Conservation (phyloP, 805 yeast species). For the Nakazawaea holstii region DNA sequence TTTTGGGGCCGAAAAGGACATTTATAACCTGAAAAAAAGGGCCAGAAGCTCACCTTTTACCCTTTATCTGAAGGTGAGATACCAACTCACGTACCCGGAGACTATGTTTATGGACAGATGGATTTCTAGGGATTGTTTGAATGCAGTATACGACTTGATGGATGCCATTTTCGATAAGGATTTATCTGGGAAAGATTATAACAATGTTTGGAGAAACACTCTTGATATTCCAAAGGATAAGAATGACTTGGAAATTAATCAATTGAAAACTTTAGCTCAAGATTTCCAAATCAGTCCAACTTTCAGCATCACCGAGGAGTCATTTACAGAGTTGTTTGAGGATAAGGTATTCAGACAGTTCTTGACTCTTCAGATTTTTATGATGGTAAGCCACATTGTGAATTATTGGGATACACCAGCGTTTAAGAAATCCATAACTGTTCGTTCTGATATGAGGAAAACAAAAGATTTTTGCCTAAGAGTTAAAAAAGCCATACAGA, state of each 20-base stretch:
- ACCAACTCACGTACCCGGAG: conserved; percentile 7
- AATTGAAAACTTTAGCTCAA: background rate
- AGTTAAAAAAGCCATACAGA: background rate
- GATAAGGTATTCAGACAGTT: background rate
- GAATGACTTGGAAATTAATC: background rate
- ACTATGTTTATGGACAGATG: conserved; percentile 4
- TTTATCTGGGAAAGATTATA: background rate
- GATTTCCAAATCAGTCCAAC: background rate
- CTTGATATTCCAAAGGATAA: background rate
- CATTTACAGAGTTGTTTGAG: background rate
- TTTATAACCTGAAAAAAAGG: background rate
- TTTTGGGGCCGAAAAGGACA: conserved; percentile 1
- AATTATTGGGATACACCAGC: background rate
- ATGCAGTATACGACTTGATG: background rate
- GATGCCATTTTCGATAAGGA: conserved; percentile 1
- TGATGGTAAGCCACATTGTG: background rate
- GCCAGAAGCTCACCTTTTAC: background rate
- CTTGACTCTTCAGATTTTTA: background rate
- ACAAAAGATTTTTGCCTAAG: conserved; percentile 5
- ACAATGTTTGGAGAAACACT: background rate
- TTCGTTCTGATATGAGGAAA: background rate
- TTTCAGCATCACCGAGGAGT: background rate
- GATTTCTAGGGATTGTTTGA: background rate
- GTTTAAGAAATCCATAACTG: background rate
- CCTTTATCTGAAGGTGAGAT: background rate